Base-by-base conservation (phyloP, 2,329 filamentous ascomycete species). In the Monilinia fructigena region DNA sequence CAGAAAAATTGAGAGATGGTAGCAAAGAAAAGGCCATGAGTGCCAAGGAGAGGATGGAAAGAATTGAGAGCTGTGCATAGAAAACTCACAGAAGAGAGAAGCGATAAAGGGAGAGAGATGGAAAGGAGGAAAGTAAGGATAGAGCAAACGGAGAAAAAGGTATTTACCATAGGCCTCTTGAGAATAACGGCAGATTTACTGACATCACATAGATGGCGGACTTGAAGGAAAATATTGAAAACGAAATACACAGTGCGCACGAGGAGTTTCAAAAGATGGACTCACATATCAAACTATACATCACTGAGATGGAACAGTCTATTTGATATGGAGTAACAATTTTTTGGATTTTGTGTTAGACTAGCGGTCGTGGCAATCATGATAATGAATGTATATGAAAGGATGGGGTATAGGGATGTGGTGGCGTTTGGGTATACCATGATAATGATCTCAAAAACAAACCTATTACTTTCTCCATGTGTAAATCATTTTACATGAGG, bases 61-160 rank as follows among this genome's bases (percentile, higher is more conserved):
- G 91, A 95, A 78, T 82, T 99, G 66, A 85, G 91, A 65, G 86
- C 84, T 4, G 85, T 93, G 56, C 94, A 99, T 78, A 87, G 87
- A 74, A 87, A 88, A 75, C 81, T 98, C 68, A 90, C 89, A 0
- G 90, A 94, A 75, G 94, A 99, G 82, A 85, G 93, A 69, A 86
- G 85, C 1, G 92, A 95, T 65, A 96, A 96, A 79, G 89, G 89
- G 45, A 89, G 92, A 67, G 94, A 98, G 75, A 96, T 98, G 80
- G 95, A 99, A 81, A 88, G 90, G 75, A 84, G 93, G 73, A 87
- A 91, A 72, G 92, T 97, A n/a, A 84, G 93, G 68, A 98, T 99
- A 70, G 95, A 99, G 79, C 93, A 97, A 81, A 97, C 92, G 11
- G 94, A 98, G 84, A 98, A 98, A 82, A 98, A 98, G 91, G 93